Base-by-base conservation (phyloP, 2,329 filamentous ascomycete species). In the Fusarium compactum region DNA sequence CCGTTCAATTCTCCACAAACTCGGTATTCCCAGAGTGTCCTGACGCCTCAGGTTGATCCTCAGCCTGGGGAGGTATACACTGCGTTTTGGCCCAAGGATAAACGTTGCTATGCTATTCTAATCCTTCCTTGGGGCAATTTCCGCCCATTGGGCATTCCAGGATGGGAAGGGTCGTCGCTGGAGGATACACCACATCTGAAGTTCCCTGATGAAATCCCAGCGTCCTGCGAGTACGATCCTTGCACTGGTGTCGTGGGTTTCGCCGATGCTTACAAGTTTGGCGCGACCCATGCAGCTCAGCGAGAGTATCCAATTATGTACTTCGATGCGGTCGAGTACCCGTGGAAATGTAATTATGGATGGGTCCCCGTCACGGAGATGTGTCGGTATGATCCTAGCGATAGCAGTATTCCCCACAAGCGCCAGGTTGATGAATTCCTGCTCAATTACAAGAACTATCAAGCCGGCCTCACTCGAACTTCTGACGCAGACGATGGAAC, bases 281-380 rank as follows among this genome's bases (percentile, higher is more conserved):
- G 20, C 2, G 67, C 56, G 0, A 1, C n/a, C 1, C 6, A 16
- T 0, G 38, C 27, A 8, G 3, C 44, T 0, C 48, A 46, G 8
- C 30, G 68, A 2, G 29, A 54, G 18, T 71, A 60, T 25, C 68
- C 68, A 1, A 57, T 64, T 1, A 24, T 65, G 2, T 71, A 52
- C 12, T 70, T 70, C 4, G 57, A 70, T 11, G 25, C 10, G 0
- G 0, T 1, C 1, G 16, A 20, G 1, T 67, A 70, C 12, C 66
- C 67, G 0, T 38, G 53, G 1, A 3, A 47, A 6, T 59, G 51
- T 1, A n/a, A 18, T 4, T 38, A 63, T 8, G 8, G n/a, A 3
- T 70, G 67, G 67, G 54, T 68, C 22, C 12, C 46, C 16, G 25
- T 14, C 1, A 3, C 5, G 2, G 62, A 56, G 0, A 15, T 67